Evolutionary conservation across 495 filamentous ascomycete species (phyloP).

Genomic region (Trichoderma orchidacearum): DNA sequence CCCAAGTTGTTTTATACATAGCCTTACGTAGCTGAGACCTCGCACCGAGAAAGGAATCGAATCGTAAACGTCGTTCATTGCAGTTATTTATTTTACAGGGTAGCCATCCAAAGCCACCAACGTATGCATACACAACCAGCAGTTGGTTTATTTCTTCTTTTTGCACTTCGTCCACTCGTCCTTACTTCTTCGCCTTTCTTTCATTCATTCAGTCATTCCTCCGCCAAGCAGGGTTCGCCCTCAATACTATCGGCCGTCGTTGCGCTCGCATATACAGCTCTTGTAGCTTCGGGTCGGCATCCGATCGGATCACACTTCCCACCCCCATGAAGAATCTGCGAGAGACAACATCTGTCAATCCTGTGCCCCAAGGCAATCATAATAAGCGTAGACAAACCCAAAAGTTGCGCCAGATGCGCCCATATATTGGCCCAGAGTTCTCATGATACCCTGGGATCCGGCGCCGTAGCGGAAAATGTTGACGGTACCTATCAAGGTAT

Average conservation of each 20-base stretch:
- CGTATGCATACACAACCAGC: neutral
- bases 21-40: no score
- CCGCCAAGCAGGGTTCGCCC: neutral
- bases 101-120: neutral
- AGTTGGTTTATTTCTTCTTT: neutral
- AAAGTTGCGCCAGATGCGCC: constrained; percentile 91
- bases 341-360: neutral
- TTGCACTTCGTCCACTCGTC: neutral
- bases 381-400: constrained; percentile 42
- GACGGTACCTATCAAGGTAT: constrained; percentile 52
- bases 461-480: constrained; percentile 91
- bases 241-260: constrained; percentile 47
- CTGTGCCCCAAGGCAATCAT: neutral
- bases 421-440: constrained; percentile 95
- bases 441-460: constrained; percentile 82
- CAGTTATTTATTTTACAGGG: neutral
- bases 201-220: neutral
- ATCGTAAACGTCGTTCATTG: neutral
- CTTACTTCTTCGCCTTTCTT: neutral
- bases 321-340: constrained; percentile 97
- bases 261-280: constrained; percentile 49
- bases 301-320: constrained; percentile 86
- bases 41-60: no score
- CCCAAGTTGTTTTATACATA: no score
- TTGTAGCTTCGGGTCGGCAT: constrained; percentile 46